Percentiles rank a stretch among this genome's conserved stretches.
These are phyloP conservation scores for Rubroshorea leprosula DNA, from an alignment of 345 rosid species.

Conservation along the genomic window DNA sequence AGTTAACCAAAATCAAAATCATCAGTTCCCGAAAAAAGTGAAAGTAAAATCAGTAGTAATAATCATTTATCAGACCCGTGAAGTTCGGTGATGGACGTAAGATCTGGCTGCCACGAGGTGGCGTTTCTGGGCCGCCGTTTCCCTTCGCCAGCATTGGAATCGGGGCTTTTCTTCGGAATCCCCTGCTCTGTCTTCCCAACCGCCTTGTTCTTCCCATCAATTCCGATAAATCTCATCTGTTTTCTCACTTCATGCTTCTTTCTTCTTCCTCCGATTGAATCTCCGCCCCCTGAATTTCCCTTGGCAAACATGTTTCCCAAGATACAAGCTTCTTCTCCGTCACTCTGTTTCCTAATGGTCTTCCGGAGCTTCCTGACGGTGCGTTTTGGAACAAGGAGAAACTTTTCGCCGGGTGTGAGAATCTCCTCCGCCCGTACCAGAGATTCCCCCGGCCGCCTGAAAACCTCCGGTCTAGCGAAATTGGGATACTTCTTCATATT, in stretches of 20 bases:
- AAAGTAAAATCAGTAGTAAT: too few relatives aligned
- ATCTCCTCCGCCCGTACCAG: constrained; percentile 34
- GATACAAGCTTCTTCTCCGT: neutral
- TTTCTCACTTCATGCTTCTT: constrained; percentile 16
- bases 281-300: constrained; percentile 13
- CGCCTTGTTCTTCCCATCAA: constrained; percentile 21
- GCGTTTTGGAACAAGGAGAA: constrained; percentile 31
- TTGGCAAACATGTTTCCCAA: neutral
- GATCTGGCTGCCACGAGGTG: constrained; percentile 27
- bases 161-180: constrained; percentile 2
- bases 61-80: constrained; percentile 1
- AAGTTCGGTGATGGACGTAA: constrained; percentile 17
- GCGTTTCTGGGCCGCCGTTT: constrained; percentile 1
- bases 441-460: constrained; percentile 40
- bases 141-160: neutral
- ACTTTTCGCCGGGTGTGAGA: constrained; percentile 34
- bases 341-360: constrained; percentile 13
- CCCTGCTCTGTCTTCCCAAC: constrained; percentile 7
- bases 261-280: constrained; percentile 1
- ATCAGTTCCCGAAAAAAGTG: too few relatives aligned
- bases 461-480: constrained; percentile 42
- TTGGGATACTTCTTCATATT: constrained; percentile 42
- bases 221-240: constrained; percentile 24
- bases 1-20: too few relatives aligned
- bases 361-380: constrained; percentile 35